phyloP scores from a whole-genome alignment of 805 yeast species.

The Myxozyma neglecta region DNA sequence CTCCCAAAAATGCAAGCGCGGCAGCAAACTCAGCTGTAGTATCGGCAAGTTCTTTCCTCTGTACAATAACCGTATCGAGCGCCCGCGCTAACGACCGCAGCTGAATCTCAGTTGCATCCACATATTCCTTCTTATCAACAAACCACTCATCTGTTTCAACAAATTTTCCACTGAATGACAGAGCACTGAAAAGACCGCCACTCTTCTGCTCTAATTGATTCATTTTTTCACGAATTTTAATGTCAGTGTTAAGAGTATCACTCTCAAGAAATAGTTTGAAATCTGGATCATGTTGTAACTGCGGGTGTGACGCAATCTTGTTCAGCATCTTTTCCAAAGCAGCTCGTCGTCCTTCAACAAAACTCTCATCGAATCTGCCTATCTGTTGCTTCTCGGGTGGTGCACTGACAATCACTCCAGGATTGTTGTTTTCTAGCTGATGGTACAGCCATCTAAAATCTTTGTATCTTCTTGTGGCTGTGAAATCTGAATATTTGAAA shows the following conservation, averaged over 20 bases:
- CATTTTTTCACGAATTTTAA: conserved; percentile 64
- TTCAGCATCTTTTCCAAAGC: conserved; percentile 83
- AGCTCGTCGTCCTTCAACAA: conserved; percentile 79
- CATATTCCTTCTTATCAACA: conserved; percentile 61
- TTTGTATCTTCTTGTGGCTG: conserved; percentile 80
- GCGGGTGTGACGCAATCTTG: conserved; percentile 60
- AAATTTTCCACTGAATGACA: conserved; percentile 62
- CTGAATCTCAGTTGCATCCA: conserved; percentile 72
- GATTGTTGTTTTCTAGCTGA: conserved; percentile 80
- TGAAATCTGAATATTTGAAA: conserved; percentile 45
- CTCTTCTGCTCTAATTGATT: conserved; percentile 38
- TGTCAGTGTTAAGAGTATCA: conserved; percentile 63
- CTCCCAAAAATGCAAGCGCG: conserved; percentile 60
- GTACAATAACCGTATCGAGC: conserved; percentile 69
- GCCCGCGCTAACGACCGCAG: conserved; percentile 67
- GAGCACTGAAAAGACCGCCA: conserved; percentile 41
- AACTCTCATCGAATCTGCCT: conserved; percentile 87
- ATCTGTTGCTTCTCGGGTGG: conserved; percentile 94
- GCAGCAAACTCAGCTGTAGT: conserved; percentile 68
- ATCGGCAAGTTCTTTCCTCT: conserved; percentile 69
- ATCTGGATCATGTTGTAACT: conserved; percentile 69
- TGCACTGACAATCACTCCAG: conserved; percentile 90
- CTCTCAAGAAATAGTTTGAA: conserved; percentile 75
- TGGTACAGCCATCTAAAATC: conserved; percentile 95
- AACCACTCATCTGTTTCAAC: conserved; percentile 80